phyloP scores from a whole-genome alignment of 2,329 filamentous ascomycete species.

The Pezicula neosporulosa region DNA sequence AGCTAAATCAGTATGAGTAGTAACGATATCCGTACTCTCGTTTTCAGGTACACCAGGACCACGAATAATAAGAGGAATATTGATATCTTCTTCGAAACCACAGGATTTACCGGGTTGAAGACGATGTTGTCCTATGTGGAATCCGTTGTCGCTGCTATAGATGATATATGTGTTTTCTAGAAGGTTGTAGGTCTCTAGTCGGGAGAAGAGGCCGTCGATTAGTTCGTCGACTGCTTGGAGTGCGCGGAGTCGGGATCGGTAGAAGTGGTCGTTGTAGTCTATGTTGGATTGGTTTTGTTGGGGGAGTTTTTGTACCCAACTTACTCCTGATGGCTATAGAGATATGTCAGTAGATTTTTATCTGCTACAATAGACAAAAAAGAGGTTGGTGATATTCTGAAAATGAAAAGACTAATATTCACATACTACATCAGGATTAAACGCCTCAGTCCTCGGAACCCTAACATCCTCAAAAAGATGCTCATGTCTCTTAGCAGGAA shows the following conservation, averaged over 20 bases:
- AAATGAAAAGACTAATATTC: not conserved
- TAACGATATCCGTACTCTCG: slow-evolving; percentile 36
- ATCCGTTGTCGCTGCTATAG: slow-evolving; percentile 52
- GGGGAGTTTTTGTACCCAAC: slow-evolving; percentile 40
- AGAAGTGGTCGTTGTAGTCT: slow-evolving; percentile 45
- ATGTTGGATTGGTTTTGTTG: slow-evolving; percentile 37
- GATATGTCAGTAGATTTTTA: not conserved
- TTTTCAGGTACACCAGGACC: slow-evolving; percentile 49
- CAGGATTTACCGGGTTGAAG: slow-evolving; percentile 45
- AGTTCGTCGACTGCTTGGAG: slow-evolving; percentile 53
- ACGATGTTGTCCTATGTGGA: slow-evolving; percentile 47
- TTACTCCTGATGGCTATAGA: slow-evolving; percentile 35
- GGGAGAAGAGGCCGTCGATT: slow-evolving; percentile 40
- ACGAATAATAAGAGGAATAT: slow-evolving; percentile 50
- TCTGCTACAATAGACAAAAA: too few species aligned
- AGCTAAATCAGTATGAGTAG: slow-evolving; percentile 49
- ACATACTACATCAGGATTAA: slow-evolving; percentile 57
- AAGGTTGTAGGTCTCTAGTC: slow-evolving; percentile 33
- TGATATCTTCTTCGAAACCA: slow-evolving; percentile 46
- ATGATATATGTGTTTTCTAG: slow-evolving; percentile 50
- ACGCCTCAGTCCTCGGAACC: slow-evolving; percentile 58
- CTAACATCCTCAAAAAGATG: slow-evolving; percentile 55
- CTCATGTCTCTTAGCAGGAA: slow-evolving; percentile 55
- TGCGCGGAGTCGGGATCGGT: slow-evolving; percentile 44
- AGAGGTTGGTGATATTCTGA: too few species aligned